These are phyloP conservation scores for Ophiosphaerella korrae DNA, from an alignment of 2,329 filamentous ascomycete species.

Conservation along the genomic window DNA sequence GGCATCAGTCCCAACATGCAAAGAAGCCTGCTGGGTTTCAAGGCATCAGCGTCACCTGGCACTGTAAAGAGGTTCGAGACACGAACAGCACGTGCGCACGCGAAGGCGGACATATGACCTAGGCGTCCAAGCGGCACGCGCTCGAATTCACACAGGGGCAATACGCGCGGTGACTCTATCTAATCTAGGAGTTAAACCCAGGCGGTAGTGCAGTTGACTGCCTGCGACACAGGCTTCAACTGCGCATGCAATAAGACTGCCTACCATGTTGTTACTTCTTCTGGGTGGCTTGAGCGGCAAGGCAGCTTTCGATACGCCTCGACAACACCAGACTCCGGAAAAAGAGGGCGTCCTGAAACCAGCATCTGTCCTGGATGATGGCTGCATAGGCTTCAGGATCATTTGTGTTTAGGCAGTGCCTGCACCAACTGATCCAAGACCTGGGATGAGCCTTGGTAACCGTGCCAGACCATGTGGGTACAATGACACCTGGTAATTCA, in stretches of 20 bases:
- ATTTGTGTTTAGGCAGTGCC: neutral
- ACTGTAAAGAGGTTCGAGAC: too few species aligned
- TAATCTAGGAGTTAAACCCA: too few species aligned
- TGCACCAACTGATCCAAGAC: neutral
- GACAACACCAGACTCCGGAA: too few species aligned
- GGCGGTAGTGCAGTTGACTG: too few species aligned
- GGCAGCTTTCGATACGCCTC: too few species aligned
- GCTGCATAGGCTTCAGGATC: neutral
- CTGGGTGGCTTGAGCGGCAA: too few species aligned
- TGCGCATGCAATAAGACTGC: too few species aligned
- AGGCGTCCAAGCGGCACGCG: neutral
- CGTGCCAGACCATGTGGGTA: neutral
- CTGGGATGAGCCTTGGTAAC: neutral
- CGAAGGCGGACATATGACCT: neutral
- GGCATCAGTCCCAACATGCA: neutral
- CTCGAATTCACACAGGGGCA: too few species aligned
- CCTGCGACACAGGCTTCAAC: too few species aligned
- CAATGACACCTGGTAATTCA: neutral
- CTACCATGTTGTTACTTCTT: too few species aligned
- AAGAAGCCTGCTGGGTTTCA: neutral
- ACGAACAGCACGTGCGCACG: neutral
- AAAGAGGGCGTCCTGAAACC: too few species aligned
- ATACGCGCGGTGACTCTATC: too few species aligned
- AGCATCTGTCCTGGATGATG: neutral
- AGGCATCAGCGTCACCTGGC: neutral